phyloP scores from a whole-genome alignment of 768 basidiomycete genomes.

The Mycena vitilis region DNA sequence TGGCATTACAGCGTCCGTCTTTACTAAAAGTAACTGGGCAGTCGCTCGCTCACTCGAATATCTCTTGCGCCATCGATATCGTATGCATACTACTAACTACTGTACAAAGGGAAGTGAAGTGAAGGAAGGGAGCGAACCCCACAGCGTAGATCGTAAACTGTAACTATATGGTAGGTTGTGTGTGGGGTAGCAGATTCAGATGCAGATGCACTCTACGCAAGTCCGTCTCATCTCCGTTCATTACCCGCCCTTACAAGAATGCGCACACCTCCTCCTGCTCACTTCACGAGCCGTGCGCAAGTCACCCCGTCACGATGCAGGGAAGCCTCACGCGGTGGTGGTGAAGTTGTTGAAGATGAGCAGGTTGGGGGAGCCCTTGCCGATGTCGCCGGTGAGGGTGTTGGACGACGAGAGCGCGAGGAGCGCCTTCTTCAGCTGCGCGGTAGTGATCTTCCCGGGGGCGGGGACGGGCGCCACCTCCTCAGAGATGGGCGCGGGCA shows the following conservation, averaged over 20 bases:
- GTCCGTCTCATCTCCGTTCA: neutral
- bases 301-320: too few relatives aligned
- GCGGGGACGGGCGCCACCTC: conserved; percentile 54
- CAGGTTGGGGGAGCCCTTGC: conserved; percentile 68
- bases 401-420: conserved; percentile 66
- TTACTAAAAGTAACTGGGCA: too few relatives aligned
- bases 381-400: conserved; percentile 61
- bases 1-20: too few relatives aligned
- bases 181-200: neutral
- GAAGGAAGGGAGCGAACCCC: neutral
- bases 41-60: neutral
- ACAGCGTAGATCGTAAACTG: neutral
- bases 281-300: neutral
- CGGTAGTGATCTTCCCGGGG: conserved; percentile 66
- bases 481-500: conserved; percentile 67
- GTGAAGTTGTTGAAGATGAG: conserved; percentile 89
- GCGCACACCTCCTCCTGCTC: neutral
- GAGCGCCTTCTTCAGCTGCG: conserved; percentile 82
- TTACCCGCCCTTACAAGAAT: neutral
- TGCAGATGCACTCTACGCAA: neutral
- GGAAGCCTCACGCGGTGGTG: neutral
- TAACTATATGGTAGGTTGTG: neutral
- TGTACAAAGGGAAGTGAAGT: neutral
- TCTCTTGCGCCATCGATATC: neutral
- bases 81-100: neutral